A percentile compares a stretch with the other conserved stretches of the same genome.
Conservation (phyloP, 2,329 filamentous ascomycete species). For the Monilinia vaccinii-corymbosi region DNA sequence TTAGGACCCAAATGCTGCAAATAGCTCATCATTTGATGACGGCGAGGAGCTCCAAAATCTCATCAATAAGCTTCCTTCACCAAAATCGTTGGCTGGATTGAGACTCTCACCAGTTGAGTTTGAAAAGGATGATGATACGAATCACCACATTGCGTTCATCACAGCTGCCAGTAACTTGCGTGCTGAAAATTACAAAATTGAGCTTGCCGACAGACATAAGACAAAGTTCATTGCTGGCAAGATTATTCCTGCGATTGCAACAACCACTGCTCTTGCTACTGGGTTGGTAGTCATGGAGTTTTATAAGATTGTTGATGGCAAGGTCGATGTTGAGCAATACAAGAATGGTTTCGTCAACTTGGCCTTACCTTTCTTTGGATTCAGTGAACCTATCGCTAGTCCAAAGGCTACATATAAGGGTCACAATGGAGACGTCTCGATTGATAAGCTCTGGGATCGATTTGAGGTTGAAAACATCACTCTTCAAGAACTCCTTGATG, state of each 20-base stretch:
- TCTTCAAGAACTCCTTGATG: slow-evolving; percentile 69
- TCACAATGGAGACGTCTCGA: slow-evolving; percentile 65
- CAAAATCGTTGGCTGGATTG: slow-evolving; percentile 77
- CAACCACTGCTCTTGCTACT: slow-evolving; percentile 90
- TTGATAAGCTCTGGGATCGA: slow-evolving; percentile 97
- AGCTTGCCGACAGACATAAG: slow-evolving; percentile 86
- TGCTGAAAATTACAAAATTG: slow-evolving; percentile 96
- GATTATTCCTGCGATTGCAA: slow-evolving; percentile 97
- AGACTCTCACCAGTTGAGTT: slow-evolving; percentile 90
- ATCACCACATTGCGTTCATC: slow-evolving; percentile 98
- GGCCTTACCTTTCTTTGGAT: slow-evolving; percentile 93
- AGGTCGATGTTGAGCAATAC: slow-evolving; percentile 95
- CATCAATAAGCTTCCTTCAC: slow-evolving; percentile 61
- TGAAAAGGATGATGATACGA: slow-evolving; percentile 97
- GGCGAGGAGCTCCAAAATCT: slow-evolving; percentile 67
- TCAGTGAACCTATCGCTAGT: slow-evolving; percentile 91
- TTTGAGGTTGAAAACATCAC: slow-evolving; percentile 87
- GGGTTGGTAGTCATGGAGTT: slow-evolving; percentile 87
- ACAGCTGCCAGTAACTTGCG: slow-evolving; percentile 93
- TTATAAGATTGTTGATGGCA: slow-evolving; percentile 94
- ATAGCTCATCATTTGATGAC: slow-evolving; percentile 52
- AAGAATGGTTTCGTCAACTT: slow-evolving; percentile 99
- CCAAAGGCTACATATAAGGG: slow-evolving; percentile 87
- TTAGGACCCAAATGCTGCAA: slow-evolving; percentile 64
- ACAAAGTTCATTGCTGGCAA: slow-evolving; percentile 99